These are phyloP conservation scores for Coemansia guatemalensis DNA, from an alignment of 192 early-diverging fungal species.

Conservation along the genomic window DNA sequence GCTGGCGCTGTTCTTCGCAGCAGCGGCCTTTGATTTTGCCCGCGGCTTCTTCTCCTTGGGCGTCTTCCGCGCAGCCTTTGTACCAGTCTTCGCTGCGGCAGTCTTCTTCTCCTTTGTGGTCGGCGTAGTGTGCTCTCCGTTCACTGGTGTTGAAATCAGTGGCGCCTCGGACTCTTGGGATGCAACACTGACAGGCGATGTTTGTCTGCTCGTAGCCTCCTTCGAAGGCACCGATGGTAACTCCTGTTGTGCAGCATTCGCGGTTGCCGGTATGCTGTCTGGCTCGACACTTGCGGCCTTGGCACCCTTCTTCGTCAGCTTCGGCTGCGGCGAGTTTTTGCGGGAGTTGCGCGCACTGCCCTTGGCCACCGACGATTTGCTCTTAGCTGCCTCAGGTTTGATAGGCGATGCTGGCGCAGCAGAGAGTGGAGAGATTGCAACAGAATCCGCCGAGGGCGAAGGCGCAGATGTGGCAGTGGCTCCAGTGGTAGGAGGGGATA, in stretches of 20 bases:
- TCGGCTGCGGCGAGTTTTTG: conserved; percentile 52
- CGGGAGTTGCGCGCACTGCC: conserved; percentile 36
- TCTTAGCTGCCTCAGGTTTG: conserved; percentile 11
- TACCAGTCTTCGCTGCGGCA: conserved; percentile 16
- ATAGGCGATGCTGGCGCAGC: conserved; percentile 1
- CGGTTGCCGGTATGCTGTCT: conserved; percentile 1
- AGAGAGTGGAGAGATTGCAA: conserved; percentile 9
- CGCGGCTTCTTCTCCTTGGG: conserved; percentile 40
- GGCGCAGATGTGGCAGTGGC: background rate
- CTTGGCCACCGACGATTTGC: conserved; percentile 34
- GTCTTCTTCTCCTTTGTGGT: conserved; percentile 20
- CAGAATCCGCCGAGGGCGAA: conserved; percentile 19
- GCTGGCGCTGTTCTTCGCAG: conserved; percentile 9
- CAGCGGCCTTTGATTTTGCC: conserved; percentile 24
- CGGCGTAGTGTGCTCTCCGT: background rate
- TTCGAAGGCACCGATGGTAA: background rate
- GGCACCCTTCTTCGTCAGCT: conserved; percentile 13
- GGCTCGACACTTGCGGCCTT: conserved; percentile 24
- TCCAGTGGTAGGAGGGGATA: conserved; percentile 13
- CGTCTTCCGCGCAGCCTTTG: conserved; percentile 21
- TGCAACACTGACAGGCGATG: conserved; percentile 10
- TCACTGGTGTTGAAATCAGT: background rate
- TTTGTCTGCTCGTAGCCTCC: background rate
- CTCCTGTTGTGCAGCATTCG: background rate
- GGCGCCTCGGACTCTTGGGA: conserved; percentile 5